Percentiles rank a stretch among this genome's conserved stretches.
These are phyloP conservation scores for Phylloporus sp. DNA, from an alignment of 768 basidiomycete genomes.

Conservation along the genomic window DNA sequence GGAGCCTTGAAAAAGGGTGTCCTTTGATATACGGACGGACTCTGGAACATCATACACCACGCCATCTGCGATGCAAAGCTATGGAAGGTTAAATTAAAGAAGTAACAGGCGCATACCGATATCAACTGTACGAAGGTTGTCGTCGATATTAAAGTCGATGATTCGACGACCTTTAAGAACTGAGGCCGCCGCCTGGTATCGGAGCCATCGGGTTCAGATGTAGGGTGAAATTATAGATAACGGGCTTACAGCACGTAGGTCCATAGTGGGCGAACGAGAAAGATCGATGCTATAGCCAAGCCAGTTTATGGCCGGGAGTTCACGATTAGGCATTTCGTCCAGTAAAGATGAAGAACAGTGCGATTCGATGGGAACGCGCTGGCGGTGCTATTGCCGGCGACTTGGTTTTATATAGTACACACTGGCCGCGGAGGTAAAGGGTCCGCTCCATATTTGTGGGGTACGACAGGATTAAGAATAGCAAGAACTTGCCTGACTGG, in stretches of 20 bases:
- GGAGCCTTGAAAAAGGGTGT: background rate
- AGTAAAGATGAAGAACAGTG: background rate
- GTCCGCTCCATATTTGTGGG: too few species aligned
- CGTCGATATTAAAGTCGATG: background rate
- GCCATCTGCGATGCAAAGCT: background rate
- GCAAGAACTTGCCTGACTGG: too few species aligned
- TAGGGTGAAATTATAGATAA: background rate
- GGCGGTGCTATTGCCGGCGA: background rate
- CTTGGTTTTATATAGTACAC: too few species aligned
- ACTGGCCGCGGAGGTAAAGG: too few species aligned
- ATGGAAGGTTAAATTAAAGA: background rate
- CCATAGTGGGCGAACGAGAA: conserved; percentile 9
- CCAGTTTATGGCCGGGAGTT: conserved; percentile 9
- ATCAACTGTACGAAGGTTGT: background rate
- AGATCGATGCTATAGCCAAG: conserved; percentile 10
- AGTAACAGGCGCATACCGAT: background rate
- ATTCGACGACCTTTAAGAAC: conserved; percentile 3
- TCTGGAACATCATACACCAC: background rate
- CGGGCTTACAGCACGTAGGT: conserved; percentile 6
- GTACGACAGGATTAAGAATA: too few species aligned
- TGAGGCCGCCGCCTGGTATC: background rate
- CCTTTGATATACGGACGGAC: background rate
- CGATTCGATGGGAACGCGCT: background rate
- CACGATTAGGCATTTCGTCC: background rate
- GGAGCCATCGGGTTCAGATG: background rate